Evolutionary conservation across 345 rosid genomes (phyloP).

Genomic region (Rhodamnia argentea): DNA sequence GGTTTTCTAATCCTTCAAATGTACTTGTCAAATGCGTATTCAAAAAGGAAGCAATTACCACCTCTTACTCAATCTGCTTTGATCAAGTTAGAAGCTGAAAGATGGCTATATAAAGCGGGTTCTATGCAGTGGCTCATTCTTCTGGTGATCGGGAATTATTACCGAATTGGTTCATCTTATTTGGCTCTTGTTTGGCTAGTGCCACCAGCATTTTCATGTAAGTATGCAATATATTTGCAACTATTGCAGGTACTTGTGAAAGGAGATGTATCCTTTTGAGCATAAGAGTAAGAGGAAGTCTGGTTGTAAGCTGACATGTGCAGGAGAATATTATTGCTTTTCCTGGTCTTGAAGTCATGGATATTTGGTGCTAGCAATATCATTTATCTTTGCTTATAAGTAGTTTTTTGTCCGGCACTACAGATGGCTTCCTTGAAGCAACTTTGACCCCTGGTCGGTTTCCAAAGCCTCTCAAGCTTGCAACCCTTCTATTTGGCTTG

Average conservation of each 20-base stretch:
- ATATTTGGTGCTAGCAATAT: neutral
- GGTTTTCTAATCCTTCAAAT: conserved; percentile 47
- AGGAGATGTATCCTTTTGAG: neutral
- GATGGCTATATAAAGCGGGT: conserved; percentile 90
- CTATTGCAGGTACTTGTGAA: neutral
- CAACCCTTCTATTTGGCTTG: conserved; percentile 67
- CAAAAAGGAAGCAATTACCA: conserved; percentile 41
- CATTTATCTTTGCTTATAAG: neutral
- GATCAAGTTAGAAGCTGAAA: conserved; percentile 81
- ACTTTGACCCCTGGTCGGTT: conserved; percentile 72
- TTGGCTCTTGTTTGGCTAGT: conserved; percentile 79
- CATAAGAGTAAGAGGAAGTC: neutral
- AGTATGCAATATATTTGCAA: conserved; percentile 14
- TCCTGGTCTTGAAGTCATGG: neutral
- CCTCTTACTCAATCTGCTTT: conserved; percentile 33
- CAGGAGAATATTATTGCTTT: neutral
- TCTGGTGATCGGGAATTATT: conserved; percentile 62
- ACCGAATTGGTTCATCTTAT: conserved; percentile 66
- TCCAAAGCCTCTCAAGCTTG: conserved; percentile 91
- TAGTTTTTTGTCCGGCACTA: neutral
- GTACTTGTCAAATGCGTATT: conserved; percentile 33
- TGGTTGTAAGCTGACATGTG: neutral
- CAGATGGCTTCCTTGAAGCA: conserved; percentile 96
- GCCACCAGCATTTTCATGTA: conserved; percentile 97
- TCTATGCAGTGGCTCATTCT: conserved; percentile 79